Percentiles rank a stretch among this genome's conserved stretches.
These are phyloP conservation scores for Aureoboletus auriporus DNA, from an alignment of 768 basidiomycete species.

Conservation along the genomic window DNA sequence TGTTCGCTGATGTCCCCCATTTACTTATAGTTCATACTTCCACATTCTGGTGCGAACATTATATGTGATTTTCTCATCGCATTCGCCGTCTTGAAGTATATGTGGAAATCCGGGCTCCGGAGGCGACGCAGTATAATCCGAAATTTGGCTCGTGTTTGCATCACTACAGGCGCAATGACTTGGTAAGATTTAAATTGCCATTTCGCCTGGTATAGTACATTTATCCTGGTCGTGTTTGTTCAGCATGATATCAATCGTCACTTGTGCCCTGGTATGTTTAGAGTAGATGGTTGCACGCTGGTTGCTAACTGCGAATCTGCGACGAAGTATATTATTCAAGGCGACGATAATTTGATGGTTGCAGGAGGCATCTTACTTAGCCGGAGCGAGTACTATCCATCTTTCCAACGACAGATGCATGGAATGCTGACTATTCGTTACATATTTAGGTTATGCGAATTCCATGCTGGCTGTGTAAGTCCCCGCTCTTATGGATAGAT, in stretches of 20 bases:
- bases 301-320: neutral
- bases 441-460: conserved; percentile 13
- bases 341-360: neutral
- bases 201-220: too few species aligned
- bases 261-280: conserved; percentile 4
- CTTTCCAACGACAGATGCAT: neutral
- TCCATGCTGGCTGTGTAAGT: conserved; percentile 15
- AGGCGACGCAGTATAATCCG: conserved; percentile 2
- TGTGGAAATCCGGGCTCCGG: conserved; percentile 15
- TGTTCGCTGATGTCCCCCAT: neutral
- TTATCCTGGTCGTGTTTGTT: neutral
- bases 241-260: neutral
- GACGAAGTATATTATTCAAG: conserved; percentile 4
- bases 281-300: neutral
- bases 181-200: conserved; percentile 11
- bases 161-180: conserved; percentile 10
- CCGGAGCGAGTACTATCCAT: conserved; percentile 4
- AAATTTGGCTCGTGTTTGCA: conserved; percentile 10
- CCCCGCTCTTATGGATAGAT: neutral
- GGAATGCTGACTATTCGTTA: neutral
- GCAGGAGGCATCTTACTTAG: neutral
- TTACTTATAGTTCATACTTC: conserved; percentile 2
- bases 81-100: conserved; percentile 4
- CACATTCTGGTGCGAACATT: neutral
- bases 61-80: conserved; percentile 5